Evolutionary conservation across 1,284 basidiomycete genomes (phyloP), one percentile per base, ranked within the genome.

Genomic region (Ustilago curta): DNA sequence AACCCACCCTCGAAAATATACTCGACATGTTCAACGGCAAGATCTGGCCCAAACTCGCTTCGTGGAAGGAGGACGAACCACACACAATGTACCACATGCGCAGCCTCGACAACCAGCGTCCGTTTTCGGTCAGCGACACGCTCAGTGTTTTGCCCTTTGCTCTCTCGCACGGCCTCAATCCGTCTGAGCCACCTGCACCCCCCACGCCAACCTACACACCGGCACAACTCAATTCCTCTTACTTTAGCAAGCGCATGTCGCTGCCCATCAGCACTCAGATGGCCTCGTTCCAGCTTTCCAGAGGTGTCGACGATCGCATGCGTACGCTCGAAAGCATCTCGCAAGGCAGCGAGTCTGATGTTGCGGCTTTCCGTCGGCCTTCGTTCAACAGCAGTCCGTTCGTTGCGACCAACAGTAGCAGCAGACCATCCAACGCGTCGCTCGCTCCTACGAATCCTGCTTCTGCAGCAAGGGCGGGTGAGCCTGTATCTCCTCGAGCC

Each of bases 11-110:
- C 37, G 86, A 90, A 70, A 90, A 91, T 81, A 85, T 94, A 2
- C 89, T 92, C 76, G 88, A 86, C 58, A 86, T 93, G n/a, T 94
- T 94, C 82, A 88, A 90, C 4, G 91, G 90, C 81, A 88, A 91
- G 14, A 86, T 93, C 55, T 94, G 93, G 93, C 93, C 93, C 1
- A 91, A 90, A 72, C 88, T 94, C 19, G 92, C 91, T 2, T 90
- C 91, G 11, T 91, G 90, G 88, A 87, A 91, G 58, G 88, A 90
- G 76, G 77, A 81, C 48, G 80, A 78, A 25, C 75, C 78, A 1
- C 56, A 76, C 47, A 75, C 79, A 27, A 74, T 83, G 53, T 83
- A 83, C 47, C 76, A 79, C 64, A 59, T 83, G 67, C 75, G 76
- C 51, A 76, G 76, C n/a, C 69, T 82, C 42, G 74, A 82, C 19